phyloP scores from a whole-genome alignment of 1,139 yeast genomes.

The Taphrina wiesneri region DNA sequence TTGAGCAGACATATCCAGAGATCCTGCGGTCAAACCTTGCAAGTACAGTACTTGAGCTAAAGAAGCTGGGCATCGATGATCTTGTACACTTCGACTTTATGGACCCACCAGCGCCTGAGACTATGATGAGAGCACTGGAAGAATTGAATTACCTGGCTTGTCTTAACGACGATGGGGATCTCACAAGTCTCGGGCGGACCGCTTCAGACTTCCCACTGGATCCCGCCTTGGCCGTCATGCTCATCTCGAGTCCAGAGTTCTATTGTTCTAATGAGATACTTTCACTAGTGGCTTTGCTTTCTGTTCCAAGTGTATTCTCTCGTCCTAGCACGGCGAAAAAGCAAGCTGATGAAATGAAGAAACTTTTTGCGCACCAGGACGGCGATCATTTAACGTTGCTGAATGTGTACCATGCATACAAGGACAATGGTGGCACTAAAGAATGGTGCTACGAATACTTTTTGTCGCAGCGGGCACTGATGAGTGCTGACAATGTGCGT shows the following conservation, averaged over 20 bases:
- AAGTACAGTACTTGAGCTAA: constrained; percentile 86
- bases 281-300: constrained; percentile 82
- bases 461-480: constrained; percentile 76
- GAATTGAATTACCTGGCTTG: constrained; percentile 89
- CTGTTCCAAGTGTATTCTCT: constrained; percentile 92
- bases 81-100: constrained; percentile 95
- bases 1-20: constrained; percentile 95
- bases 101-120: constrained; percentile 99
- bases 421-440: constrained; percentile 59
- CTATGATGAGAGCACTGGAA: constrained; percentile 98
- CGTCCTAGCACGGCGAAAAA: constrained; percentile 87
- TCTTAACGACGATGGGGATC: constrained; percentile 85
- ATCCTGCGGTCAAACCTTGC: constrained; percentile 87
- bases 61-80: constrained; percentile 92
- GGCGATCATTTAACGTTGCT: constrained; percentile 92
- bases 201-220: constrained; percentile 95
- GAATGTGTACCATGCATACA: constrained; percentile 84
- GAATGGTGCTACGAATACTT: constrained; percentile 91
- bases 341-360: constrained; percentile 89
- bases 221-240: constrained; percentile 91
- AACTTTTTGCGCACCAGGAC: constrained; percentile 84
- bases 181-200: constrained; percentile 82
- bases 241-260: constrained; percentile 82
- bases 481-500: constrained; percentile 82
- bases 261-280: constrained; percentile 85